These are phyloP conservation scores for Podaxis rugospora DNA, from an alignment of 768 basidiomycete species.

Conservation along the genomic window DNA sequence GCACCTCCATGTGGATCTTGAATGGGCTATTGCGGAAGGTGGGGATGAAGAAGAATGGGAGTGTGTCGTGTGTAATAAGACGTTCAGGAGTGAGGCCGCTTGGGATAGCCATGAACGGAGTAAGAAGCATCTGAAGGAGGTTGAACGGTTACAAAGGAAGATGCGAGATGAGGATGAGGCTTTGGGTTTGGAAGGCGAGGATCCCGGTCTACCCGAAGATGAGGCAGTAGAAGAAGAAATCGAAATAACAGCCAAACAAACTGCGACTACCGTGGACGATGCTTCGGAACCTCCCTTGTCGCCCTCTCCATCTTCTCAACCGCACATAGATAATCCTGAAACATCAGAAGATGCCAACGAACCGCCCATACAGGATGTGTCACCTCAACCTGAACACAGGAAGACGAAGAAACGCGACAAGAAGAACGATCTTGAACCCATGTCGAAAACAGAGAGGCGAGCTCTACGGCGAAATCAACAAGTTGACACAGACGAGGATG, in stretches of 20 bases:
- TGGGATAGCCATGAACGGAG: constrained; percentile 97
- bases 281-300: neutral
- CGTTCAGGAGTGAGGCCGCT: constrained; percentile 86
- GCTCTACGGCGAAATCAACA: constrained; percentile 10
- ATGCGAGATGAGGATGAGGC: constrained; percentile 75
- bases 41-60: constrained; percentile 82
- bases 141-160: constrained; percentile 69
- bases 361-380: neutral
- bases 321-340: neutral
- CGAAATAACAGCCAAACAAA: neutral
- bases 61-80: constrained; percentile 91
- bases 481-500: neutral
- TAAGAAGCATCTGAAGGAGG: constrained; percentile 87
- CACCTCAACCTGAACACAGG: neutral
- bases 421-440: neutral
- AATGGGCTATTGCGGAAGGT: constrained; percentile 72
- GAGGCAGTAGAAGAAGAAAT: neutral
- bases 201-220: constrained; percentile 1
- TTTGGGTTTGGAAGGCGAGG: constrained; percentile 43
- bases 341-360: constrained; percentile 11
- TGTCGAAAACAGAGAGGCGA: constrained; percentile 13
- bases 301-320: neutral
- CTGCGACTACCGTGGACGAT: neutral
- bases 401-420: neutral
- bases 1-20: constrained; percentile 53